These are phyloP conservation scores for Onygena corvina DNA, from an alignment of 2,329 filamentous ascomycete genomes.

Conservation along the genomic window DNA sequence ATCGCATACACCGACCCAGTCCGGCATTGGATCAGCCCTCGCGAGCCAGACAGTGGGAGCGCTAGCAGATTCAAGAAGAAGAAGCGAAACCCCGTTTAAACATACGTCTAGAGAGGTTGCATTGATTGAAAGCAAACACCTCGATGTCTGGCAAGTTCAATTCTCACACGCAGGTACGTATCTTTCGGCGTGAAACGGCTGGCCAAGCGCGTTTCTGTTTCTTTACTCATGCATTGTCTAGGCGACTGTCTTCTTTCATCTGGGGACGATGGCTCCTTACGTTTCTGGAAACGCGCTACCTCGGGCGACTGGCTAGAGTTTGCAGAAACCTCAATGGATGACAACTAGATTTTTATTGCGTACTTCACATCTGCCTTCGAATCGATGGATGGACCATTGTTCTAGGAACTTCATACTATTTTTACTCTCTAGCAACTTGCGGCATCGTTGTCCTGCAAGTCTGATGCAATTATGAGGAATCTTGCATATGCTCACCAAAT, in stretches of 20 bases:
- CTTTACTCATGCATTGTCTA: constrained; percentile 13
- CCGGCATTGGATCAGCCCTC: constrained; percentile 33
- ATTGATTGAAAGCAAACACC: constrained; percentile 33
- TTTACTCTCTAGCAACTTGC: background rate
- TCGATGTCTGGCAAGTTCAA: constrained; percentile 37
- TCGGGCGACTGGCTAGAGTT: constrained; percentile 36
- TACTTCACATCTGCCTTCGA: background rate
- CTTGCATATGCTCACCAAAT: background rate
- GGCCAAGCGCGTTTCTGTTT: background rate
- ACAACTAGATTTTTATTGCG: background rate
- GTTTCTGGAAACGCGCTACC: constrained; percentile 35
- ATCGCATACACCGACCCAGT: constrained; percentile 24
- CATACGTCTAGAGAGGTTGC: constrained; percentile 33
- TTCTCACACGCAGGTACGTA: constrained; percentile 33
- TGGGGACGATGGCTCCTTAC: constrained; percentile 32
- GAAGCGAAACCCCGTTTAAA: constrained; percentile 29
- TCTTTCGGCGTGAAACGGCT: background rate
- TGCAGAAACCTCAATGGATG: constrained; percentile 28
- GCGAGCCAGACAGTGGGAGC: constrained; percentile 22
- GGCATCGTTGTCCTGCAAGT: background rate
- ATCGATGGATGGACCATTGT: background rate
- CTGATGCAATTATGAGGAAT: background rate
- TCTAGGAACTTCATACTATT: background rate
- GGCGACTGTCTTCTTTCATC: constrained; percentile 35
- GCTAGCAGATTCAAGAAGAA: constrained; percentile 25